Evolutionary conservation across 306 rosid species (phyloP).

Genomic region (Vigna mungo): DNA sequence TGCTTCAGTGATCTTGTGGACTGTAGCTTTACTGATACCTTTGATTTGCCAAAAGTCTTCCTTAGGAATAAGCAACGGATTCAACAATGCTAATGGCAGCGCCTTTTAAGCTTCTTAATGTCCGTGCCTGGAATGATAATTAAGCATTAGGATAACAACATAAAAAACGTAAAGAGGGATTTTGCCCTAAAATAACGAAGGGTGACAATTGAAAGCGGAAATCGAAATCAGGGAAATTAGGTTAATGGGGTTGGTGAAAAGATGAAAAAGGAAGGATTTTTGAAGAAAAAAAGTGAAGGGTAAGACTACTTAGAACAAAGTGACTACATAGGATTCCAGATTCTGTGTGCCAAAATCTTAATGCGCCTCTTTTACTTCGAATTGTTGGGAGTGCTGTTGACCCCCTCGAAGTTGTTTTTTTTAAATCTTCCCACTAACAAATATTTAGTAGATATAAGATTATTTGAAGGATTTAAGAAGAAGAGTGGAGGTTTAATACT

Average conservation of each 20-base stretch:
- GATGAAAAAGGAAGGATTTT: constrained; percentile 18
- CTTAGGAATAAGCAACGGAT: constrained; percentile 83
- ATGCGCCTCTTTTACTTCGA: background rate
- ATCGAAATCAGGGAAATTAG: constrained; percentile 1
- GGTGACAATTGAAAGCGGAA: background rate
- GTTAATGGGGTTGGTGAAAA: constrained; percentile 16
- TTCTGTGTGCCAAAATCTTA: background rate
- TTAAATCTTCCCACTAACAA: too few species aligned
- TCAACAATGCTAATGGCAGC: constrained; percentile 91
- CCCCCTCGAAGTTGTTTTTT: too few species aligned
- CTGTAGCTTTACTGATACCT: constrained; percentile 97
- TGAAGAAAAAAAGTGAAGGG: background rate
- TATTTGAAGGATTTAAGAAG: too few species aligned
- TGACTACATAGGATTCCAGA: background rate
- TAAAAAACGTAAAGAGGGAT: too few species aligned
- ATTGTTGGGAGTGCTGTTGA: too few species aligned
- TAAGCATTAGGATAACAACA: constrained; percentile 11
- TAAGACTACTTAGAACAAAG: too few species aligned
- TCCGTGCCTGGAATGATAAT: constrained; percentile 60
- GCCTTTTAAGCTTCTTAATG: constrained; percentile 85
- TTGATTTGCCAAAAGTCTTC: constrained; percentile 90
- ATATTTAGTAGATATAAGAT: too few species aligned
- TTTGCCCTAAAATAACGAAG: too few species aligned
- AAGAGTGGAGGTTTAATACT: too few species aligned
- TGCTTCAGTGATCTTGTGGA: constrained; percentile 95